Percentiles rank a stretch among this genome's conserved stretches.
Conservation (phyloP, 305 asterid species). For the Fraxinus latifolia region DNA sequence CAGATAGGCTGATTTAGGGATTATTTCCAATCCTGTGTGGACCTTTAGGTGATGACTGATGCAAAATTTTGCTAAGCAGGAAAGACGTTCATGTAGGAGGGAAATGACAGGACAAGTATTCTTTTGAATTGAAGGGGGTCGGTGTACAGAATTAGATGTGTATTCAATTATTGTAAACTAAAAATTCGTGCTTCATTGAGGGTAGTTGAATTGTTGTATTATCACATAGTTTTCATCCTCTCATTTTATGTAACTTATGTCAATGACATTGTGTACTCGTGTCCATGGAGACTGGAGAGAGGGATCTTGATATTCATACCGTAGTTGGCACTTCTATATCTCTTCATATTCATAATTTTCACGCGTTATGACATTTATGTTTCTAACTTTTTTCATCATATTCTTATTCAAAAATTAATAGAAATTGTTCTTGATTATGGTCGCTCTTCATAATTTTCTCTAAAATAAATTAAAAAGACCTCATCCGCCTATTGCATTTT, state of each 20-base stretch:
- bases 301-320: neutral
- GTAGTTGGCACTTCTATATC: neutral
- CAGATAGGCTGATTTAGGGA: conserved; percentile 28
- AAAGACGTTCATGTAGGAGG: neutral
- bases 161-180: neutral
- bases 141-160: neutral
- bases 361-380: too few species aligned
- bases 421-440: neutral
- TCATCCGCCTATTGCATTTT: too few species aligned
- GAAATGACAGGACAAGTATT: neutral
- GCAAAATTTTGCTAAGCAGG: neutral
- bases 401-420: too few species aligned
- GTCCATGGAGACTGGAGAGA: neutral
- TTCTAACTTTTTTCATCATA: too few species aligned
- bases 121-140: neutral
- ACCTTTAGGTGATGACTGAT: neutral
- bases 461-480: neutral
- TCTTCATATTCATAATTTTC: neutral
- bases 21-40: neutral
- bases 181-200: neutral
- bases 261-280: neutral
- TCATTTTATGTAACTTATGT: neutral
- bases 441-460: too few species aligned
- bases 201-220: neutral
- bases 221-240: neutral